phyloP scores from a whole-genome alignment of 345 rosid species.

The Bruguiera gymnorhiza region DNA sequence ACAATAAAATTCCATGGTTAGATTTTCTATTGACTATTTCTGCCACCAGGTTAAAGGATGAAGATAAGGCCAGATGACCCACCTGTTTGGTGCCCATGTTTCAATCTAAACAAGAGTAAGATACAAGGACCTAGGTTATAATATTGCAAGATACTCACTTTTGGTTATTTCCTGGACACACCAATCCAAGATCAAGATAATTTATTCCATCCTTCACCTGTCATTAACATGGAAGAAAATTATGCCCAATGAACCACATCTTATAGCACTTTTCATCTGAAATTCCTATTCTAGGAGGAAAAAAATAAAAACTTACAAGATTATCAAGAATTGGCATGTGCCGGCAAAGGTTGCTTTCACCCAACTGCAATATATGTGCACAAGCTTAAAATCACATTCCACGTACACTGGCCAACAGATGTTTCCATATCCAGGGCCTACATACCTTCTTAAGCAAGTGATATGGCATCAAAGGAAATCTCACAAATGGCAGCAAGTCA shows the following conservation, averaged over 20 bases:
- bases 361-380: constrained; percentile 55
- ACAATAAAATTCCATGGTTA: too few relatives aligned
- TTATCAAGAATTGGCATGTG: constrained; percentile 36
- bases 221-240: constrained; percentile 18
- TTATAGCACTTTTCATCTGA: neutral
- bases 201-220: constrained; percentile 67
- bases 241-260: neutral
- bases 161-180: constrained; percentile 41
- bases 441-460: constrained; percentile 68
- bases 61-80: too few relatives aligned
- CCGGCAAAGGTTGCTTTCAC: constrained; percentile 52
- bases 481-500: constrained; percentile 62
- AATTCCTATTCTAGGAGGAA: neutral
- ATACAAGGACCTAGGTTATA: neutral
- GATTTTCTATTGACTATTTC: too few relatives aligned
- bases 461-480: constrained; percentile 71
- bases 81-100: too few relatives aligned
- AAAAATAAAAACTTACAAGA: constrained; percentile 53
- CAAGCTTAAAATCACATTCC: constrained; percentile 10
- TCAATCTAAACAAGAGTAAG: neutral
- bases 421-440: constrained; percentile 13
- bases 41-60: too few relatives aligned
- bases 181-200: constrained; percentile 40
- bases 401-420: neutral
- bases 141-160: constrained; percentile 43